Conservation (phyloP, 1,284 basidiomycete species). For the Grifola frondosa region DNA sequence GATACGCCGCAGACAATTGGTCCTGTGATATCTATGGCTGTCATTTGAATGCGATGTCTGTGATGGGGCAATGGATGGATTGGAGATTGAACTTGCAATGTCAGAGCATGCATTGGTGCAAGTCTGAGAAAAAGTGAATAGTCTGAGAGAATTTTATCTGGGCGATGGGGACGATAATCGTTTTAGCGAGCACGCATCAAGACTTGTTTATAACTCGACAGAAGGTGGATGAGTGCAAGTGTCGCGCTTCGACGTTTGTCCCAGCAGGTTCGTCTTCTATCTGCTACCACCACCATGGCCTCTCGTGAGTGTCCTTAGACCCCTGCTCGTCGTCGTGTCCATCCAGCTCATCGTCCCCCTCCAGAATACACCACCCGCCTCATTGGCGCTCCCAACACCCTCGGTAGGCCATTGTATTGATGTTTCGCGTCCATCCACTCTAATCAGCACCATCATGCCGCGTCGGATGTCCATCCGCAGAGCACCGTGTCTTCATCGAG, state of each 20-base stretch:
- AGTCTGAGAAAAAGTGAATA: conserved; percentile 8
- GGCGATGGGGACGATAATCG: conserved; percentile 18
- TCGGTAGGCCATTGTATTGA: no score
- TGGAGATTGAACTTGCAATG: no score
- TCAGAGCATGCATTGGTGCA: no score
- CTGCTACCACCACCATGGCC: conserved; percentile 51
- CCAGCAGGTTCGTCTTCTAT: conserved; percentile 59
- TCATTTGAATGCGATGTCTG: no score
- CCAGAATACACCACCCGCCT: conserved; percentile 74
- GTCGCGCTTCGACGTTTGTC: conserved; percentile 48
- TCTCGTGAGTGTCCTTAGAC: conserved; percentile 48
- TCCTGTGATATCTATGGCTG: no score
- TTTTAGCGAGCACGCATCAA: neutral
- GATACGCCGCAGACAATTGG: no score
- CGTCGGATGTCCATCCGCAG: conserved; percentile 40
- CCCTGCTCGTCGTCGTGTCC: conserved; percentile 8
- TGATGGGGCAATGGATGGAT: no score
- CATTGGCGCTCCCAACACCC: conserved; percentile 88
- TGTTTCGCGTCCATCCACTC: conserved; percentile 9
- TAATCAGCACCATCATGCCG: neutral
- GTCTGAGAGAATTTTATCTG: conserved; percentile 15
- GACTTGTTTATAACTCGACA: neutral
- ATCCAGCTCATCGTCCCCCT: conserved; percentile 20
- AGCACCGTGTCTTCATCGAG: conserved; percentile 94
- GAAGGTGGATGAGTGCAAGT: conserved; percentile 24